Percentiles rank a stretch among this genome's conserved stretches.
Conservation (phyloP, 2,329 filamentous ascomycete species). For the Chrysosporium queenslandicum region DNA sequence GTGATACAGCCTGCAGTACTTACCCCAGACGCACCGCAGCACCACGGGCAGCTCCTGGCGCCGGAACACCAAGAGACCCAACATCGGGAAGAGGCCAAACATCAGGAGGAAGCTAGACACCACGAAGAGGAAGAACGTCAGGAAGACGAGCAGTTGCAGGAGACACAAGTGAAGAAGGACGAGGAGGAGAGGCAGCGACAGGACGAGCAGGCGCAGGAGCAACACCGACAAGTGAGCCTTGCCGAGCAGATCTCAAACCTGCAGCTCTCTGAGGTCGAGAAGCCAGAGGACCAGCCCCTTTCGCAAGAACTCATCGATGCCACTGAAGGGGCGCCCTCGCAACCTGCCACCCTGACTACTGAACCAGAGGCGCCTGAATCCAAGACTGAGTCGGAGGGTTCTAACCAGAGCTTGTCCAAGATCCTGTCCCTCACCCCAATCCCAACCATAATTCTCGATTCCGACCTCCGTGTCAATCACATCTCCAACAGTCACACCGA, state of each 20-base stretch:
- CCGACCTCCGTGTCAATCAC: conserved; percentile 30
- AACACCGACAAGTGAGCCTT: not conserved
- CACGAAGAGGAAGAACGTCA: not conserved
- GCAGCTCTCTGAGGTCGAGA: not conserved
- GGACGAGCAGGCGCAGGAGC: no score
- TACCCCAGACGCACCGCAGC: not conserved
- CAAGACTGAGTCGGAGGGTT: not conserved
- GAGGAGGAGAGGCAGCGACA: no score
- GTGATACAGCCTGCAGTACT: not conserved
- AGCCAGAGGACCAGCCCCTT: not conserved
- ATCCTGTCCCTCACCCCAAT: conserved; percentile 26
- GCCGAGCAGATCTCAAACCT: not conserved
- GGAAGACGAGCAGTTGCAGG: not conserved
- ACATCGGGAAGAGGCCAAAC: no score
- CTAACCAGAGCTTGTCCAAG: conserved; percentile 15
- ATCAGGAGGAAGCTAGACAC: no score
- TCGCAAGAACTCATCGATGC: not conserved
- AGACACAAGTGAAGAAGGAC: not conserved
- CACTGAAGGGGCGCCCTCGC: not conserved
- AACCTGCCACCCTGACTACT: not conserved
- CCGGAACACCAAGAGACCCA: not conserved
- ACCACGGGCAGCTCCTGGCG: not conserved
- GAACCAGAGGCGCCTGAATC: not conserved
- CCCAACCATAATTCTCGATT: conserved; percentile 34
- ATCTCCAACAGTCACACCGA: conserved; percentile 38